These are phyloP conservation scores for Boletus rex-veris DNA, from an alignment of 768 basidiomycete genomes.

Conservation along the genomic window DNA sequence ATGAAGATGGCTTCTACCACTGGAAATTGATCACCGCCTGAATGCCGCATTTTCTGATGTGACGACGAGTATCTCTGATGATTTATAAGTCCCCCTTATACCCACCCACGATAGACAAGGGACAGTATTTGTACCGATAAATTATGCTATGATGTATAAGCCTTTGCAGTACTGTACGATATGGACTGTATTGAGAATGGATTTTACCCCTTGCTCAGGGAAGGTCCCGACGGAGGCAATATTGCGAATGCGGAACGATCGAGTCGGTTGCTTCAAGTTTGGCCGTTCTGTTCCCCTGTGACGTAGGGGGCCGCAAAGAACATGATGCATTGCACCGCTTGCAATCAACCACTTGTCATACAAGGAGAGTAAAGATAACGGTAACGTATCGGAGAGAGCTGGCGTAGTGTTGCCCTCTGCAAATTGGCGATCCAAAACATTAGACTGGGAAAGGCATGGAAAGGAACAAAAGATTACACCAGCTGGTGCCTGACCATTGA, in stretches of 20 bases:
- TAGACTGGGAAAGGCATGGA: no score
- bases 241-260: not conserved
- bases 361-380: not conserved
- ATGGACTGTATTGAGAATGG: not conserved
- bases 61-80: not conserved
- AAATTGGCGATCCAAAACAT: no score
- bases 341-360: not conserved
- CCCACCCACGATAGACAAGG: not conserved
- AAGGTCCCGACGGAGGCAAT: not conserved
- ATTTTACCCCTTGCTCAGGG: not conserved
- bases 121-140: not conserved
- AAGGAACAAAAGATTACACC: not conserved
- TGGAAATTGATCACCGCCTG: constrained; percentile 28
- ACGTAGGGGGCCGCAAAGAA: no score
- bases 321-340: not conserved
- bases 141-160: constrained; percentile 1
- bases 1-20: constrained; percentile 29
- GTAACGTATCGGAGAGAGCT: no score
- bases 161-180: not conserved
- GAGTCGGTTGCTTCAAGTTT: no score
- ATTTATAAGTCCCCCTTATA: not conserved
- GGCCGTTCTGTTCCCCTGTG: not conserved
- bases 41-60: not conserved
- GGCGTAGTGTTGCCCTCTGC: no score
- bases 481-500: not conserved